A percentile compares a stretch with the other conserved stretches of the same genome.
These are phyloP conservation scores for Pseudogymnoascus sp. DNA, from an alignment of 2,329 filamentous ascomycete genomes.

Conservation along the genomic window DNA sequence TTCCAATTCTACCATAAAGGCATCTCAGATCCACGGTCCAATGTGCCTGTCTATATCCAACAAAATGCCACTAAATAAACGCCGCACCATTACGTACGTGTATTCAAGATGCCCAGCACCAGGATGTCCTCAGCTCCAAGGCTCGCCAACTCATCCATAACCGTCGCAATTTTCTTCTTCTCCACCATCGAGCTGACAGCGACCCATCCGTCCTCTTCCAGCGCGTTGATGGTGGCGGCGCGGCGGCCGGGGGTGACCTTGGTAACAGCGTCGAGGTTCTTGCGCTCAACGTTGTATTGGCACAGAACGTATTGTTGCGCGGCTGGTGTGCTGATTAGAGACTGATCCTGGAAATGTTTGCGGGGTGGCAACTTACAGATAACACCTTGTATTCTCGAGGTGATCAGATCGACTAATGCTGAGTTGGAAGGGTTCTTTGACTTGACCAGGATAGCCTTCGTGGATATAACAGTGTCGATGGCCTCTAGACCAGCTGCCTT, in stretches of 20 bases:
- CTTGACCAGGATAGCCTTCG: conserved; percentile 84
- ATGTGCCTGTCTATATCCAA: not conserved
- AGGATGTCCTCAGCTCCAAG: conserved; percentile 28
- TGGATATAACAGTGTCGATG: conserved; percentile 87
- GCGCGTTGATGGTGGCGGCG: conserved; percentile 79
- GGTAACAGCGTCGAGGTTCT: conserved; percentile 56
- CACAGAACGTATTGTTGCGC: conserved; percentile 91
- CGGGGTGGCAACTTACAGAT: conserved; percentile 52
- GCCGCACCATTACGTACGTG: conserved; percentile 17
- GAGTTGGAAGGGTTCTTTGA: conserved; percentile 75
- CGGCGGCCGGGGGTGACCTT: conserved; percentile 88
- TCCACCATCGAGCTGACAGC: conserved; percentile 92
- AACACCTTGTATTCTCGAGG: conserved; percentile 80
- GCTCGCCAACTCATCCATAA: conserved; percentile 28
- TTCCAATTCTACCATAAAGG: not conserved
- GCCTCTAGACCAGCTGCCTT: conserved; percentile 86
- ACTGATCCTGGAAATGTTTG: not conserved
- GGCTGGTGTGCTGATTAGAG: conserved; percentile 35
- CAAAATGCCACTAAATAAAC: not conserved
- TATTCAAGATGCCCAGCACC: conserved; percentile 28
- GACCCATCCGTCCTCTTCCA: conserved; percentile 87
- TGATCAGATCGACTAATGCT: conserved; percentile 73
- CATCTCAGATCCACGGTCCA: not conserved
- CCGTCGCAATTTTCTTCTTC: conserved; percentile 35
- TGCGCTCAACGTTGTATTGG: conserved; percentile 85